These are phyloP conservation scores for Terana coerulea DNA, from an alignment of 768 basidiomycete species.

Conservation along the genomic window DNA sequence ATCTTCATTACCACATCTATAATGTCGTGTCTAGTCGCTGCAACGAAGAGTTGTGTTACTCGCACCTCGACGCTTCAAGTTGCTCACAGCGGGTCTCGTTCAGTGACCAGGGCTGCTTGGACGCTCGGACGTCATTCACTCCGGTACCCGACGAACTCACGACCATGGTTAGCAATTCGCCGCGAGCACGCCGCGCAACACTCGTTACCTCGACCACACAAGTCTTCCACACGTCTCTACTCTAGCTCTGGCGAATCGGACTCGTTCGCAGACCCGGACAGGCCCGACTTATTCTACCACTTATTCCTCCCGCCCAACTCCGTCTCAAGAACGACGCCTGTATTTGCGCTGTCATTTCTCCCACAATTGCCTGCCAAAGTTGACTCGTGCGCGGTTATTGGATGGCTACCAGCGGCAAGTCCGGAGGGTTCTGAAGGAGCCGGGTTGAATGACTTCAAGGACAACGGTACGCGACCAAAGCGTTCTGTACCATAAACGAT, in stretches of 20 bases:
- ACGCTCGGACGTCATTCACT: no score
- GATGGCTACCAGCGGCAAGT: constrained; percentile 64
- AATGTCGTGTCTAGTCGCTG: no score
- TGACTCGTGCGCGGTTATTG: constrained; percentile 54
- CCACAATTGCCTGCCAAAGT: constrained; percentile 37
- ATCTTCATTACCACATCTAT: no score
- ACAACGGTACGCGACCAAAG: constrained; percentile 54
- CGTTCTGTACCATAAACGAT: neutral
- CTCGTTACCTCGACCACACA: neutral
- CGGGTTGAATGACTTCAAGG: constrained; percentile 65
- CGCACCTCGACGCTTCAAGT: no score
- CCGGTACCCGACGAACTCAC: no score
- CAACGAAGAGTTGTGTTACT: no score
- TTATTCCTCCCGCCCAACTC: constrained; percentile 50
- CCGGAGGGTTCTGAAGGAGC: constrained; percentile 41
- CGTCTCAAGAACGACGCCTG: constrained; percentile 39
- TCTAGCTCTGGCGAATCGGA: no score
- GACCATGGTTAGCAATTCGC: no score
- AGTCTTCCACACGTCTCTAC: neutral
- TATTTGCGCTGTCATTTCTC: constrained; percentile 67
- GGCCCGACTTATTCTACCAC: constrained; percentile 72
- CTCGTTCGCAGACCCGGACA: constrained; percentile 47
- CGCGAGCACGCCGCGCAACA: no score
- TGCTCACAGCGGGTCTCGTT: no score
- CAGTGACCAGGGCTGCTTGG: no score